A percentile compares a stretch with the other conserved stretches of the same genome.
These are phyloP conservation scores for Phaeomoniella chlamydospora DNA, from an alignment of 2,329 filamentous ascomycete species.

Conservation along the genomic window DNA sequence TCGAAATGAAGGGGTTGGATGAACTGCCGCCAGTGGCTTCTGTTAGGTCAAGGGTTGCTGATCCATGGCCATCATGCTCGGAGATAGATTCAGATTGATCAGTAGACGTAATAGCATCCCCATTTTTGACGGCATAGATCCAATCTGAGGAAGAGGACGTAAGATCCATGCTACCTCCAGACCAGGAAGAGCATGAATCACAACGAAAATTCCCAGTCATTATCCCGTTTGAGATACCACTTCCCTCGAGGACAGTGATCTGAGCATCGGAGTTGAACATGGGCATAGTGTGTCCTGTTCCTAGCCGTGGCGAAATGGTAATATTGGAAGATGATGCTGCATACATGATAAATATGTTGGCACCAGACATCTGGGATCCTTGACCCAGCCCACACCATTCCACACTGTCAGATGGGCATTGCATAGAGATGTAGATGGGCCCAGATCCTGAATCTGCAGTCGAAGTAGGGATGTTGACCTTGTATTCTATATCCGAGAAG, in stretches of 20 bases:
- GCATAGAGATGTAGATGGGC: conserved; percentile 44
- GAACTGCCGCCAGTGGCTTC: conserved; percentile 33
- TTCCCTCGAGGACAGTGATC: conserved; percentile 36
- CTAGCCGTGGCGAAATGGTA: conserved; percentile 39
- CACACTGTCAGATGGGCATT: conserved; percentile 35
- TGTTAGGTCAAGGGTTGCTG: conserved; percentile 32
- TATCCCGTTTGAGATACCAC: conserved; percentile 33
- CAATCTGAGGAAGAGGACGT: conserved; percentile 27
- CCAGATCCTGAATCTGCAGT: conserved; percentile 36
- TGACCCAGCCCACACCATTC: conserved; percentile 43
- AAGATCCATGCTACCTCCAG: conserved; percentile 36
- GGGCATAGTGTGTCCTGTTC: conserved; percentile 29
- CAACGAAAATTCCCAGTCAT: conserved; percentile 45
- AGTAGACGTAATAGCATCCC: conserved; percentile 32
- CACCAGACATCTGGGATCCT: conserved; percentile 35
- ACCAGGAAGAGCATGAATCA: conserved; percentile 38
- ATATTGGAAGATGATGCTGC: conserved; percentile 39
- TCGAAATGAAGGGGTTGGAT: conserved; percentile 16
- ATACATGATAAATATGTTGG: conserved; percentile 47
- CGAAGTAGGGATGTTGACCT: conserved; percentile 37
- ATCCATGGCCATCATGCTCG: conserved; percentile 27
- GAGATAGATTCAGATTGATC: conserved; percentile 25
- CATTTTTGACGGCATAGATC: conserved; percentile 35
- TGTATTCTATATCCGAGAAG: conserved; percentile 24
- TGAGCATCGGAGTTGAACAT: conserved; percentile 24